Evolutionary conservation across 2,329 filamentous ascomycete genomes (phyloP).

Genomic region (Monilinia vaccinii-corymbosi): DNA sequence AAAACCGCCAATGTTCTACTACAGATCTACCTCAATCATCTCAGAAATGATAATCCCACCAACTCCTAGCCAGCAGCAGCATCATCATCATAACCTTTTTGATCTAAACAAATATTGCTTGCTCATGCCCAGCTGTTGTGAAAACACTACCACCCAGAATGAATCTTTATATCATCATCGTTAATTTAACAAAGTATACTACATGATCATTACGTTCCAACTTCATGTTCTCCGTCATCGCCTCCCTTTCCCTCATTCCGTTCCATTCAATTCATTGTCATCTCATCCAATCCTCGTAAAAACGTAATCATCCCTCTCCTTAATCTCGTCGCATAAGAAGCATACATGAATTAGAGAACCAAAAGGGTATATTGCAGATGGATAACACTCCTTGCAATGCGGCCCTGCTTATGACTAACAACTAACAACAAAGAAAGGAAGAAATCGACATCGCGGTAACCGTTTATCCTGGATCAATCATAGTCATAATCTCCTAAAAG

Average conservation of each 20-base stretch:
- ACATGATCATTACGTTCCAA: background rate
- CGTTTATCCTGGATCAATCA: background rate
- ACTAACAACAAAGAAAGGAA: background rate
- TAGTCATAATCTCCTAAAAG: constrained; percentile 36
- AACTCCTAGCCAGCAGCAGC: background rate
- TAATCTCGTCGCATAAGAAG: background rate
- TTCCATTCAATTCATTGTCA: background rate
- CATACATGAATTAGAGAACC: background rate
- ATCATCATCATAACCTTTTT: background rate
- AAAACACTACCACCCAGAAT: background rate
- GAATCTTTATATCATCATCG: background rate
- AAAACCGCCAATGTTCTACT: too few species aligned
- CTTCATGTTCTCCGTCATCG: constrained; percentile 13
- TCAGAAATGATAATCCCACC: too few species aligned
- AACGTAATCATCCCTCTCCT: background rate
- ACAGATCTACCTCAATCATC: too few species aligned
- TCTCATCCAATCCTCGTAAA: background rate
- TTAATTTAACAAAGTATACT: constrained; percentile 1
- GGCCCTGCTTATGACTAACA: background rate
- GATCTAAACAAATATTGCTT: background rate
- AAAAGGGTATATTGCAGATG: constrained; percentile 5
- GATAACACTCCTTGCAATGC: constrained; percentile 2
- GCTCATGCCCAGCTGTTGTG: background rate
- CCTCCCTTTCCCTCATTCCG: background rate
- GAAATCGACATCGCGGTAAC: background rate